A percentile compares a stretch with the other conserved stretches of the same genome.
phyloP scores from a whole-genome alignment of 1,284 basidiomycete genomes.

The Dichomitus squalens region DNA sequence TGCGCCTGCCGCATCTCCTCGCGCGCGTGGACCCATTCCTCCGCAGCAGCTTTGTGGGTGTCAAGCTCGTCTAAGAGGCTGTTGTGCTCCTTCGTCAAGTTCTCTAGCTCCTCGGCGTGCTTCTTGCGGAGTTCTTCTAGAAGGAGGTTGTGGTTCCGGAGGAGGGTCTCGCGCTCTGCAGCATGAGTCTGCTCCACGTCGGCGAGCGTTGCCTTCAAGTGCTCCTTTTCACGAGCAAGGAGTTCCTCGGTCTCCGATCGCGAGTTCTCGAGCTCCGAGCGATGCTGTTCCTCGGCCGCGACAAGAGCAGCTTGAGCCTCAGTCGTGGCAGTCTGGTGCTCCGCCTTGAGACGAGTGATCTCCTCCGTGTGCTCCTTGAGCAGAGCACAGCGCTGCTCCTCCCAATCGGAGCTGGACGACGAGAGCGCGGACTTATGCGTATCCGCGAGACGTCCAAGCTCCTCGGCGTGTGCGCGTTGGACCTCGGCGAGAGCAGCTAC shows the following conservation, averaged over 20 bases:
- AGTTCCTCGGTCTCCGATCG: conserved; percentile 40
- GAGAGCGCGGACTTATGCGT: conserved; percentile 45
- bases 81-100: conserved; percentile 54
- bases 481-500: conserved; percentile 54
- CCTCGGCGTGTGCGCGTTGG: conserved; percentile 55
- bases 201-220: conserved; percentile 40
- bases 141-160: conserved; percentile 56
- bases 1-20: conserved; percentile 55
- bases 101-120: conserved; percentile 41
- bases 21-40: conserved; percentile 53
- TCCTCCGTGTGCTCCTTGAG: conserved; percentile 43
- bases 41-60: conserved; percentile 59
- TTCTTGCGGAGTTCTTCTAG: conserved; percentile 41
- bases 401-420: conserved; percentile 23
- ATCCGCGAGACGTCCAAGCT: conserved; percentile 47
- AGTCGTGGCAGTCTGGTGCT: conserved; percentile 49
- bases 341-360: conserved; percentile 41
- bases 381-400: conserved; percentile 33
- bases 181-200: conserved; percentile 41
- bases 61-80: conserved; percentile 62
- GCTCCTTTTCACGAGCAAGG: conserved; percentile 44
- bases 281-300: conserved; percentile 49
- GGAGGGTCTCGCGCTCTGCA: conserved; percentile 44
- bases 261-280: conserved; percentile 42
- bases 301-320: conserved; percentile 46